Base-by-base conservation (phyloP, 202 grass and related monocot species). In the Zizania palustris region DNA sequence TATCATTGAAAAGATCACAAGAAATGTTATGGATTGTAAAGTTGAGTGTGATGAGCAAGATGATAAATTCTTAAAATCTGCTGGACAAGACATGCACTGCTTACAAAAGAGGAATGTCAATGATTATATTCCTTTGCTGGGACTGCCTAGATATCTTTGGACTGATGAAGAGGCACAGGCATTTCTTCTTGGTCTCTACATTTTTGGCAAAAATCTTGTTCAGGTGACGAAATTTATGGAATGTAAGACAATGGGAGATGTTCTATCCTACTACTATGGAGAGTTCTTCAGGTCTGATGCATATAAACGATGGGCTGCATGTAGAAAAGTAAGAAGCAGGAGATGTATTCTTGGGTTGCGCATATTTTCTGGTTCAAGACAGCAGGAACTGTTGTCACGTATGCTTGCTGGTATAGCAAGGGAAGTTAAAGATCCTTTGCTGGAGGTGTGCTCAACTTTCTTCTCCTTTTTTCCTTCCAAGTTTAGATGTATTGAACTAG, bases 171-270 rank as follows among this genome's bases (percentile, higher is more conserved):
- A 95, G 71, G 72, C 63, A 75, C 87, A 95, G 14, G 83, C 41
- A 70, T 95, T 95, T 81, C 87, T 98, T 73, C 85, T 98, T 77
- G 91, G 91, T 54, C 72, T 98, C 28, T 98, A 98, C 60, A 87
- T 92, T 72, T 98, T 95, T 72, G 91, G 87, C 36, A 98, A 98
- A 85, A 88, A 90, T 82, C 85, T 98, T 78, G 84, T 92, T 64
- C 85, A 88, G 69, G 84, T 94, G 82, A 73, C 41, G 11, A 87
- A 79, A 60, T 92, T 98, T 90, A 41, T 88, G 36, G 73, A 73
- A 41, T 71, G 39, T 50, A 98, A 90, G 72, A 89, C 74, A 55
- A 83, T 90, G 83, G 96, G 91, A 71, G 89, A 95, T 66, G 83
- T 98, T 36, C 42, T 98, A 59, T 72, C 89, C 19, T 98, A 92